Conservation (phyloP, 306 rosid species). For the Begonia peltatifolia region DNA sequence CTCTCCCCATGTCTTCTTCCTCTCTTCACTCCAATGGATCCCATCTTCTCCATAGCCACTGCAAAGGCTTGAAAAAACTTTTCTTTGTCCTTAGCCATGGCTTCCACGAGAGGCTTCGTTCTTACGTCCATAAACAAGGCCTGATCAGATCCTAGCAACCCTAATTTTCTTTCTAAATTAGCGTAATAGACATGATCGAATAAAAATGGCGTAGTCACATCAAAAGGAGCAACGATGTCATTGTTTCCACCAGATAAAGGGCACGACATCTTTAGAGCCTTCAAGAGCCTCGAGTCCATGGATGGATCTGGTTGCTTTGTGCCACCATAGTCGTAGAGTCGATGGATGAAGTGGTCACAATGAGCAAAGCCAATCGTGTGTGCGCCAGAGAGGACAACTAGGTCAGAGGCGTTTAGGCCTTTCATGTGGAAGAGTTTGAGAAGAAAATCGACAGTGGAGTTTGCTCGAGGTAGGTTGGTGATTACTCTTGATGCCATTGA, state of each 20-base stretch:
- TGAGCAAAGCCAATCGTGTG: slow-evolving; percentile 85
- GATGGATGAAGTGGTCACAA: slow-evolving; percentile 41
- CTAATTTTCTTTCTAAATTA: slow-evolving; percentile 51
- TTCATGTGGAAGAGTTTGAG: slow-evolving; percentile 67
- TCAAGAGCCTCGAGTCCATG: slow-evolving; percentile 41
- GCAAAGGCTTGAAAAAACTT: slow-evolving; percentile 67
- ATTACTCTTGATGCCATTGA: slow-evolving; percentile 71
- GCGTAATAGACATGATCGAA: slow-evolving; percentile 80
- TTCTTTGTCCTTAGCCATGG: slow-evolving; percentile 48
- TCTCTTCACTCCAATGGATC: slow-evolving; percentile 47
- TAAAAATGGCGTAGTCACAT: slow-evolving; percentile 64
- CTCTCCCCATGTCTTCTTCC: slow-evolving; percentile 66
- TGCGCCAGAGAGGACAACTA: slow-evolving; percentile 83
- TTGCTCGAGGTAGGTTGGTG: slow-evolving; percentile 61
- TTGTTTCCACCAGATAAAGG: slow-evolving; percentile 56
- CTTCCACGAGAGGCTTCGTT: slow-evolving; percentile 41
- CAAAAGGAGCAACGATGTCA: slow-evolving; percentile 69
- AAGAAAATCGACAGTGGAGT: slow-evolving; percentile 57
- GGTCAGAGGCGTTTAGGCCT: slow-evolving; percentile 48
- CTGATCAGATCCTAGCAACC: slow-evolving; percentile 70
- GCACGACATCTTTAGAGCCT: slow-evolving; percentile 63
- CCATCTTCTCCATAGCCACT: slow-evolving; percentile 72
- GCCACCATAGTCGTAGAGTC: slow-evolving; percentile 36
- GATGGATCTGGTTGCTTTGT: slow-evolving; percentile 50
- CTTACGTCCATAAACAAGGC: slow-evolving; percentile 50